Conservation (phyloP, 1,284 basidiomycete genomes). For the Bjerkandera adusta region DNA sequence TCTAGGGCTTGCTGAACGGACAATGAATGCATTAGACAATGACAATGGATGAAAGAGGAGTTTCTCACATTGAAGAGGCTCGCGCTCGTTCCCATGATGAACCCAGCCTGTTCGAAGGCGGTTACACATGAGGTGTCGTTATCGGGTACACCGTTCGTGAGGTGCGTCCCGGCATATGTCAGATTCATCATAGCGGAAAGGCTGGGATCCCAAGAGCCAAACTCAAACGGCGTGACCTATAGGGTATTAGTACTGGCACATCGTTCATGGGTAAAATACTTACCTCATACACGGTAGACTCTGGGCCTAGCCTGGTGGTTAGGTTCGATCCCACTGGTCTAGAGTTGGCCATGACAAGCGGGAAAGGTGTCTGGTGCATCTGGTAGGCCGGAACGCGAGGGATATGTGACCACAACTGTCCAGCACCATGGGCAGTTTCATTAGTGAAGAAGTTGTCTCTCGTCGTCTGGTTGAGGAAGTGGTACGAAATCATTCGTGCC, state of each 20-base stretch:
- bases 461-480: constrained; percentile 63
- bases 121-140: constrained; percentile 56
- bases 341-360: constrained; percentile 56
- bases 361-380: constrained; percentile 48
- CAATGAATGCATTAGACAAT: not conserved
- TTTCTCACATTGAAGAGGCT: constrained; percentile 57
- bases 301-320: constrained; percentile 38
- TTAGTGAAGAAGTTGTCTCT: constrained; percentile 60
- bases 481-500: constrained; percentile 63
- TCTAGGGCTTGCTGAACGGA: constrained; percentile 46
- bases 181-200: constrained; percentile 60
- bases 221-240: constrained; percentile 62
- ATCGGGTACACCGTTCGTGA: constrained; percentile 47
- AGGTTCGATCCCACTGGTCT: constrained; percentile 44
- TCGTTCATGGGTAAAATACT: constrained; percentile 31
- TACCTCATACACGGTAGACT: constrained; percentile 62
- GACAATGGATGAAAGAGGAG: not conserved
- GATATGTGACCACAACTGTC: constrained; percentile 62
- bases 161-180: constrained; percentile 56
- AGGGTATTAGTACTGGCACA: constrained; percentile 30
- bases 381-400: constrained; percentile 43
- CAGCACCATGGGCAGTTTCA: constrained; percentile 57
- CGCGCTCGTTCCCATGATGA: constrained; percentile 64
- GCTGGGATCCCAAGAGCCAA: constrained; percentile 67
- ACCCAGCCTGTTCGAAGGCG: constrained; percentile 65